Base-by-base conservation (phyloP, 305 asterid genomes). In the Fraxinus dipetala region DNA sequence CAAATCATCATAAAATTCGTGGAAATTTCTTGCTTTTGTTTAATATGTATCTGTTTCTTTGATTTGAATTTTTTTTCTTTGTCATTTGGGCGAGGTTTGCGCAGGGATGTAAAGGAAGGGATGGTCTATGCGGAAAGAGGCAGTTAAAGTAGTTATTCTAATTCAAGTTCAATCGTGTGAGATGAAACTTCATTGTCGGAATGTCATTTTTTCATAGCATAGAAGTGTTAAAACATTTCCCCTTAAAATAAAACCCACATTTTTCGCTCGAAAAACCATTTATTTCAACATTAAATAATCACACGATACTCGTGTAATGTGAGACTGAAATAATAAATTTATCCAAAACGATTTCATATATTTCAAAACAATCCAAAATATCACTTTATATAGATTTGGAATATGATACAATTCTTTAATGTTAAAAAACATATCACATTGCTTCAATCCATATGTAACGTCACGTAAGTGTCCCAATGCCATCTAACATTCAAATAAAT, bases 101-200 rank as follows among this genome's bases (percentile, higher is more conserved):
- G 88, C 36, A 32, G 63, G 26, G 61, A 83, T 86, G 83, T 43
- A 78, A 72, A 45, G 30, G 45, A 74, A 54, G 72, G 83, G 86
- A 77, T 76, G 85, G 82, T 85, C 51, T 56, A 51, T 72, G 87
- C 83, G 76, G 77, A 56, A 76, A 83, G 76, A 43, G 89, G 85
- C 59, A 80, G 90, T 90, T 87, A 78, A 81, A 78, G 83, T 75
- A 20, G 85, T 81, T 81, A 85, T 74, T 36, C 40, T 31, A 1
- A 11, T 31, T 31, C 22, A 13, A 18, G 43, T 31, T 70, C 22
- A 14, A 30, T 4, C 35, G 14, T 13, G 69, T 35, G 78, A 65
- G 72, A 74, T 74, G 61, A 79, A 78, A 87, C 80, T 48, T 22
- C 72, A 38, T 22, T 70, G 40, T 83, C 81, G 83, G 72, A 13